Percentiles rank a stretch among this genome's conserved stretches.
Evolutionary conservation across 768 basidiomycete species (phyloP).

Genomic region (Suillus tomentosus): DNA sequence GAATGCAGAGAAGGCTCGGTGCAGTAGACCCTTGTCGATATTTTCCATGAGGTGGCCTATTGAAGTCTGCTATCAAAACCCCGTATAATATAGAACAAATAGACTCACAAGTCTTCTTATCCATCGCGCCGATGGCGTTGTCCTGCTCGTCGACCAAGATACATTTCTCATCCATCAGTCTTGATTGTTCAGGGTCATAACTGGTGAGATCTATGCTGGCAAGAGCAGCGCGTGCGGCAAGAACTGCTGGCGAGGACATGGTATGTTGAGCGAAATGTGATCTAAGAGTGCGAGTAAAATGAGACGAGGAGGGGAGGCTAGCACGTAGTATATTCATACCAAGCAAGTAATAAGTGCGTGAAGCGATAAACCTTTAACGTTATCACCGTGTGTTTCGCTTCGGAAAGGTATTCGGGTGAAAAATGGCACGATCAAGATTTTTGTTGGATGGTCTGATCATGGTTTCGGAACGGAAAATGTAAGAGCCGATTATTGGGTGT

Average conservation of each 20-base stretch:
- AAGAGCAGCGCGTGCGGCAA: slow-evolving; percentile 63
- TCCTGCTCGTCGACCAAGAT: slow-evolving; percentile 92
- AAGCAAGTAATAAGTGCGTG: neutral
- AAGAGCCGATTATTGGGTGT: neutral
- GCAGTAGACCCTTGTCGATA: slow-evolving; percentile 90
- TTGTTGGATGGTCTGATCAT: slow-evolving; percentile 1
- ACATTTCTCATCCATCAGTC: slow-evolving; percentile 94
- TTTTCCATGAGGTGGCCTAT: slow-evolving; percentile 97
- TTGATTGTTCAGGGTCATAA: slow-evolving; percentile 92
- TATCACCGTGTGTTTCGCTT: neutral
- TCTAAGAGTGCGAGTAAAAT: slow-evolving; percentile 6
- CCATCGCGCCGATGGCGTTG: slow-evolving; percentile 78
- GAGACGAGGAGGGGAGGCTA: neutral
- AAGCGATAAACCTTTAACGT: neutral
- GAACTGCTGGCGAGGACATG: slow-evolving; percentile 63
- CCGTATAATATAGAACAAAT: slow-evolving; percentile 7
- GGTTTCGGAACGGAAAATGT: neutral
- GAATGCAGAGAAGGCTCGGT: slow-evolving; percentile 97
- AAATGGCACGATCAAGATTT: slow-evolving; percentile 9
- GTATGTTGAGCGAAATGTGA: slow-evolving; percentile 14
- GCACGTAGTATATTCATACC: neutral
- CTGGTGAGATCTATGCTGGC: slow-evolving; percentile 74
- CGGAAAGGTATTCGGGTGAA: neutral
- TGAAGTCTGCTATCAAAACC: slow-evolving; percentile 6
- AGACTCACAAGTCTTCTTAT: slow-evolving; percentile 93